Conservation (phyloP, 257 asterid species). For the Avicennia marina region DNA sequence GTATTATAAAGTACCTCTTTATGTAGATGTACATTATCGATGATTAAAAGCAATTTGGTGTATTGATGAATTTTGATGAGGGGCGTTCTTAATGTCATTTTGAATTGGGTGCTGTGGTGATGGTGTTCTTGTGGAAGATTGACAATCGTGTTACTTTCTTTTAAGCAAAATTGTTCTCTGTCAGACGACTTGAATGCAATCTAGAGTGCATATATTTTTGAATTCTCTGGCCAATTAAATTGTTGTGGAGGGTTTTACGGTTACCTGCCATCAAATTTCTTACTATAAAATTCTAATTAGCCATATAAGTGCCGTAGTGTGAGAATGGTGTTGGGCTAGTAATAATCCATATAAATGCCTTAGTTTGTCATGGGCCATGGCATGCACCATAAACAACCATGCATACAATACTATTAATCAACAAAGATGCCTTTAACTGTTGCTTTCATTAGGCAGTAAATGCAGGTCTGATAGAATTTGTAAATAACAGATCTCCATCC, state of each 20-base stretch:
- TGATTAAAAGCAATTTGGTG: too few relatives aligned
- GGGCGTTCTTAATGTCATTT: too few relatives aligned
- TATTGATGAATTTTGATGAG: too few relatives aligned
- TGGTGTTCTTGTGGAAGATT: too few relatives aligned
- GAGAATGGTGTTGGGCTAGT: too few relatives aligned
- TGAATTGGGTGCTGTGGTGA: too few relatives aligned
- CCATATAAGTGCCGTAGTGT: too few relatives aligned
- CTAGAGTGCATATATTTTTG: constrained; percentile 1
- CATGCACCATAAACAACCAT: too few relatives aligned
- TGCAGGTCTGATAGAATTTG: constrained; percentile 2
- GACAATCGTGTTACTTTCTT: not conserved
- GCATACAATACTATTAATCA: too few relatives aligned
- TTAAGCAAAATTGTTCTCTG: constrained; percentile 9
- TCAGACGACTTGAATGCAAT: not conserved
- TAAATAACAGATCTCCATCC: not conserved
- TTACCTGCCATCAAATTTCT: not conserved
- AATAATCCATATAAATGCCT: too few relatives aligned
- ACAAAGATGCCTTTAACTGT: not conserved
- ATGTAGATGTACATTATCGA: too few relatives aligned
- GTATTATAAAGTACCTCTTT: not conserved
- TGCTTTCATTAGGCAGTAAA: not conserved
- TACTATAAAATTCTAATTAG: not conserved
- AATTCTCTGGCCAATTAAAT: not conserved
- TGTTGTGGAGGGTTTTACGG: not conserved
- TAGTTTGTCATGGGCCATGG: too few relatives aligned